These are phyloP conservation scores for Chytridium lagenaria DNA, from an alignment of 371 early-diverging fungal genomes.

Conservation along the genomic window DNA sequence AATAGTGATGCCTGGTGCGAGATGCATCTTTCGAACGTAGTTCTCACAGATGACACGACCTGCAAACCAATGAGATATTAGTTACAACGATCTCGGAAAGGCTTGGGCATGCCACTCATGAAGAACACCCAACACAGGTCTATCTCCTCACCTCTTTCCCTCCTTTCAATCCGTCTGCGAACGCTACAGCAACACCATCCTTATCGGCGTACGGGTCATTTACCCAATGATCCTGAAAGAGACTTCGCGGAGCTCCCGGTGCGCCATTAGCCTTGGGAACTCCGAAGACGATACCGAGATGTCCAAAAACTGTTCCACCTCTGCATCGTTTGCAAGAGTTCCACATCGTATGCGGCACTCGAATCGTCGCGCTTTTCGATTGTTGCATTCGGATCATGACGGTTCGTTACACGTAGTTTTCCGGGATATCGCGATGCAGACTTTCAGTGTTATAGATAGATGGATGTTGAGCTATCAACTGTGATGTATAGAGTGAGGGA, in stretches of 20 bases:
- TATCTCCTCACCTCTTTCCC: slow-evolving; percentile 17
- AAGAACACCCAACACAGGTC: too few species aligned
- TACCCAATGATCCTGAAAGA: slow-evolving; percentile 34
- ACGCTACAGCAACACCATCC: slow-evolving; percentile 25
- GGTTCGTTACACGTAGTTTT: too few species aligned
- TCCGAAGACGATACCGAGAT: slow-evolving; percentile 29
- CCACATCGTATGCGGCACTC: slow-evolving; percentile 4
- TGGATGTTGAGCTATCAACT: too few species aligned
- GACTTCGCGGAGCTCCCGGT: slow-evolving; percentile 23
- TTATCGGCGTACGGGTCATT: slow-evolving; percentile 19
- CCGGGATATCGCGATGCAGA: too few species aligned
- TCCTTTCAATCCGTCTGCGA: not conserved
- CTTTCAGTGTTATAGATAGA: too few species aligned
- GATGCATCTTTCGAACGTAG: slow-evolving; percentile 31
- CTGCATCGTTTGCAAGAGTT: not conserved
- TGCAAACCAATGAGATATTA: not conserved
- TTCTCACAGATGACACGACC: slow-evolving; percentile 36
- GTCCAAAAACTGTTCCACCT: slow-evolving; percentile 29
- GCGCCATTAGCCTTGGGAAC: slow-evolving; percentile 30
- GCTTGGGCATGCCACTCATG: too few species aligned
- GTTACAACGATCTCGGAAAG: too few species aligned
- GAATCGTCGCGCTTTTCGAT: not conserved
- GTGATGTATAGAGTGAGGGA: too few species aligned
- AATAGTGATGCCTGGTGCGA: not conserved
- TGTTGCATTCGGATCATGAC: too few species aligned